phyloP scores from a whole-genome alignment of 1,139 yeast species.

The Wickerhamomyces sp. region DNA sequence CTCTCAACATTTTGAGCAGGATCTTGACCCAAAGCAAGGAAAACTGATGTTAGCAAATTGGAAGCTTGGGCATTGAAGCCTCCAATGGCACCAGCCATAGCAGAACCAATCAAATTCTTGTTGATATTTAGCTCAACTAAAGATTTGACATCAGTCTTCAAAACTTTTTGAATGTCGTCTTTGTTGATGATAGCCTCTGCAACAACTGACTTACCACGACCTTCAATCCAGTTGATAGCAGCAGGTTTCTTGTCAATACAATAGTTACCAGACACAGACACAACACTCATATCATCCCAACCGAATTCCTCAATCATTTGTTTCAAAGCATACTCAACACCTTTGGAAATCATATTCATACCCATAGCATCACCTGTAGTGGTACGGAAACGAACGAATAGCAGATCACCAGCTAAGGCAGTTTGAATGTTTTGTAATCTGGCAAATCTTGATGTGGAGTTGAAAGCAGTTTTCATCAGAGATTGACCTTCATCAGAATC shows the following conservation, averaged over 20 bases:
- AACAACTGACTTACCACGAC: constrained; percentile 96
- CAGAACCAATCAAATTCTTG: constrained; percentile 92
- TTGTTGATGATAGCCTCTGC: constrained; percentile 95
- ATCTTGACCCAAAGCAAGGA: constrained; percentile 94
- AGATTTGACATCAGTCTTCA: constrained; percentile 90
- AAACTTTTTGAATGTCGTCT: constrained; percentile 69
- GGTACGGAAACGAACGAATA: constrained; percentile 88
- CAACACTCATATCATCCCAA: constrained; percentile 87
- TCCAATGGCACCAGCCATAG: constrained; percentile 98
- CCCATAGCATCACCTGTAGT: constrained; percentile 99
- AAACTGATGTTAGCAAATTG: constrained; percentile 89
- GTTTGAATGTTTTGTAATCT: constrained; percentile 87
- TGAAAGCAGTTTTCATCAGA: constrained; percentile 80
- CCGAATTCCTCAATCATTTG: constrained; percentile 87
- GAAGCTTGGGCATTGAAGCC: constrained; percentile 99
- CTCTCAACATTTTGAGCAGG: constrained; percentile 98
- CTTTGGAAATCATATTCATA: constrained; percentile 99
- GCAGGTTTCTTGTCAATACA: constrained; percentile 98
- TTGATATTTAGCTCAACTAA: constrained; percentile 83
- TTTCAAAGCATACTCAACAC: constrained; percentile 83
- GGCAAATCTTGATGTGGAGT: constrained; percentile 96
- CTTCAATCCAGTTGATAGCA: constrained; percentile 98
- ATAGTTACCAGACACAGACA: constrained; percentile 94
- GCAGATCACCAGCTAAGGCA: constrained; percentile 89
- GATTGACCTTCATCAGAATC: constrained; percentile 93